Evolutionary conservation across 2,329 filamentous ascomycete genomes (phyloP), one percentile per base, ranked within the genome.

Genomic region (Fusarium austroafricanum): DNA sequence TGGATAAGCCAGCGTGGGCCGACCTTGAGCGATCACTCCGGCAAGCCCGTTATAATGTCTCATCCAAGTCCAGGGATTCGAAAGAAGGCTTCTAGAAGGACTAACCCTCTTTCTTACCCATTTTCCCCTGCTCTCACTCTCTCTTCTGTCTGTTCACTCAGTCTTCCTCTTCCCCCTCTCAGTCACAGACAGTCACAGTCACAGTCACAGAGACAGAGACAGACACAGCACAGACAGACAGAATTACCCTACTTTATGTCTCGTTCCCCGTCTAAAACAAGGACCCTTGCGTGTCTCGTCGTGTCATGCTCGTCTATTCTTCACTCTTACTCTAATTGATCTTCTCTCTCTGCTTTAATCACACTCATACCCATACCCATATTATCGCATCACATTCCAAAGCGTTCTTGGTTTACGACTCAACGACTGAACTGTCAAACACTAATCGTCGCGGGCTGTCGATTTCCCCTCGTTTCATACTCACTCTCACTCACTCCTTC

Each of bases 31-130:
- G 65, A 71, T 68, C 64, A 65, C 67, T 73, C 71, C 71, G 71
- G 71, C 71, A 73, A 73, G 71, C 71, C 71, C 71, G 71, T 73
- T 73, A 56, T 68, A 73, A 73, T 73, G 71, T 73, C 71, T 73
- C 71, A 70, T 50, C 56, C 65, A 47, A 58, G 56, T 56, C 44
- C 71, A 67, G 71, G 61, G 61, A 69, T 74, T 73, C 69, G 57
- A 70, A 70, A 42, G 68, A 76, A 72, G 67, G 67, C 75, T 76
- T 76, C 75, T 76, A 75, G 75, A 76, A 76, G 75, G 55, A 51
- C 40, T 52, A 14, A 31, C 29, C 12, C 61, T 50, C 38, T 53
- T n/a, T 50, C 38, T 53, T n/a, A 35, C 57, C 50, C 56, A 43
- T 55, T 61, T 55, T 61, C 42, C 35, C 42, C 51, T 55, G 43